phyloP scores from a whole-genome alignment of 768 basidiomycete species.

The Exidia glandulosa region DNA sequence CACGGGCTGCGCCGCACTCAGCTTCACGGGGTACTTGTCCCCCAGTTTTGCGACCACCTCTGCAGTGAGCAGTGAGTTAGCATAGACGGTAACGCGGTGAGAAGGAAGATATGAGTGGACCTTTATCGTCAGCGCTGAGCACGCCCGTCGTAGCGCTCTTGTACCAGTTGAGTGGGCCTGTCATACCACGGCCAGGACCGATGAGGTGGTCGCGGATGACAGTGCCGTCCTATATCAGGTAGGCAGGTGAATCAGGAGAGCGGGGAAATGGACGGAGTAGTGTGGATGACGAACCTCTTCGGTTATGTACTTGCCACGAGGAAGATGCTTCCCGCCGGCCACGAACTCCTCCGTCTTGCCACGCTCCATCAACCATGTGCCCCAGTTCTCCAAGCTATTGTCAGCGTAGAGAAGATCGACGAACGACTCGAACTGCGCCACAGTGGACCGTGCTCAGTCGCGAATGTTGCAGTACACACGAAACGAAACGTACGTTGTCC shows the following conservation, averaged over 20 bases:
- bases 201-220: neutral
- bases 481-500: slow-evolving; percentile 21
- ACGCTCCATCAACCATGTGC: neutral
- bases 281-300: neutral
- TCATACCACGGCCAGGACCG: neutral
- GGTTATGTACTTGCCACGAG: neutral
- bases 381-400: neutral
- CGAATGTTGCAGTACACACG: neutral
- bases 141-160: neutral
- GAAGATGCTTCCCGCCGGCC: neutral
- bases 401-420: neutral
- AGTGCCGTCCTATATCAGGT: neutral
- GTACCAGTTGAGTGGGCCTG: neutral
- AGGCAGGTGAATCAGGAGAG: neutral
- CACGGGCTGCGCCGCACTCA: neutral
- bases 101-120: too few species aligned
- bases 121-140: neutral
- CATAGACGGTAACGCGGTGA: too few species aligned
- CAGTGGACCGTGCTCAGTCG: neutral
- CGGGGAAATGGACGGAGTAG: neutral
- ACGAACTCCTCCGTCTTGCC: neutral
- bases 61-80: neutral
- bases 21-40: too few species aligned
- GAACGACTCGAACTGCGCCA: neutral
- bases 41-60: neutral